Conservation (phyloP, 2,329 filamentous ascomycete species). For the Microascus cirrosus region DNA sequence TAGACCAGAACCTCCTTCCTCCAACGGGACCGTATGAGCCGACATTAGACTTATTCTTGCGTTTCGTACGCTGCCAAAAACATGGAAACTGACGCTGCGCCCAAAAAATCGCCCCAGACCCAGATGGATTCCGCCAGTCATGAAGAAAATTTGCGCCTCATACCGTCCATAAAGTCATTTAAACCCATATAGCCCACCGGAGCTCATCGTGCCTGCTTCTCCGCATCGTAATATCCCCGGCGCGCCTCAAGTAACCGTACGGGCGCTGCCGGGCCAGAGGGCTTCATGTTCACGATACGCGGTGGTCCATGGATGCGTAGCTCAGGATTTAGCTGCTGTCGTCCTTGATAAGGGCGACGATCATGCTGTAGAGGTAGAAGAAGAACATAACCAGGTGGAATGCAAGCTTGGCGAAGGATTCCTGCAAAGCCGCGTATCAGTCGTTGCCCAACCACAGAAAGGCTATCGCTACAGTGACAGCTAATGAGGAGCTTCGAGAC, state of each 20-base stretch:
- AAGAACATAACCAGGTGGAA: slow-evolving; percentile 99
- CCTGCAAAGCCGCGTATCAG: slow-evolving; percentile 36
- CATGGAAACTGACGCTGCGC: neutral
- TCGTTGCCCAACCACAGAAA: neutral
- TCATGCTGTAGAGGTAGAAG: slow-evolving; percentile 99
- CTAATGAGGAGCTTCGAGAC: neutral
- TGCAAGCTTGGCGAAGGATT: slow-evolving; percentile 97
- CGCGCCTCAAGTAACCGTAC: neutral
- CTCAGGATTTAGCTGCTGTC: slow-evolving; percentile 64
- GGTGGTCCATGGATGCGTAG: neutral
- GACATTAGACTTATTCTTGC: neutral
- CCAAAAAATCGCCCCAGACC: neutral
- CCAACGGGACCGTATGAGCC: neutral
- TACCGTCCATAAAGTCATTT: neutral
- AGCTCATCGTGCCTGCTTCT: neutral
- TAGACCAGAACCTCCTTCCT: neutral
- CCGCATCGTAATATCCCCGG: neutral
- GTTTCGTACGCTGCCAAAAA: neutral
- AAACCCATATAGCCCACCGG: neutral
- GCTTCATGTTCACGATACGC: neutral
- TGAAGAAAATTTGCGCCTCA: neutral
- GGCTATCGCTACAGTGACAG: neutral
- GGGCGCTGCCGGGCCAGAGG: neutral
- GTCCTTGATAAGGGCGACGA: slow-evolving; percentile 91
- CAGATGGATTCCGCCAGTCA: neutral